Evolutionary conservation across 2,329 filamentous ascomycete genomes (phyloP).

Genomic region (Aspergillus texensis): DNA sequence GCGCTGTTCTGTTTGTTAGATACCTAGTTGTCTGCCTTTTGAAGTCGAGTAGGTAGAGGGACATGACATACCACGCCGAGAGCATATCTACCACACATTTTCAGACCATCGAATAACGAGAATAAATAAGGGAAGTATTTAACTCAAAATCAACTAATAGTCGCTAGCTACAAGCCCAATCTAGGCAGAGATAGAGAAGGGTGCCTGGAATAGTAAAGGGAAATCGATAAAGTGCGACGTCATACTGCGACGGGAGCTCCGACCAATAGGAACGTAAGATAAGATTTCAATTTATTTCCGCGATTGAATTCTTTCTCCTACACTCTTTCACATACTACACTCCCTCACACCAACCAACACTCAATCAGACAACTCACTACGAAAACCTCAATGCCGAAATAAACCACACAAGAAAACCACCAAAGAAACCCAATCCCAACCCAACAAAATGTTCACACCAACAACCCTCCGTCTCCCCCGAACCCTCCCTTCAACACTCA

Average conservation of each 20-base stretch:
- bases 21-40: constrained; percentile 4
- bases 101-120: background rate
- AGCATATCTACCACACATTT: constrained; percentile 69
- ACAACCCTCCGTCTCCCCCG: background rate
- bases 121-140: background rate
- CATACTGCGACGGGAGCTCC: background rate
- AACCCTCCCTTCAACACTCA: background rate
- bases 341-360: background rate
- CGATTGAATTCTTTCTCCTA: background rate
- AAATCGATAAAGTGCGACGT: background rate
- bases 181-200: background rate
- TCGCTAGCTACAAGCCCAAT: background rate
- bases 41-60: background rate
- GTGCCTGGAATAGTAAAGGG: too few species aligned
- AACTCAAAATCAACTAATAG: background rate
- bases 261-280: background rate
- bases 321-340: background rate
- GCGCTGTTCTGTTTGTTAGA: constrained; percentile 54
- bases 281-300: background rate
- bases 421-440: background rate
- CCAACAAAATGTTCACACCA: background rate
- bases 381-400: background rate
- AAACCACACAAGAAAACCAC: background rate
- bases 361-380: too few species aligned
- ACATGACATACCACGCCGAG: constrained; percentile 56